phyloP scores from a whole-genome alignment of 352 stramenopile genomes.

The Globisporangium ultimum region DNA sequence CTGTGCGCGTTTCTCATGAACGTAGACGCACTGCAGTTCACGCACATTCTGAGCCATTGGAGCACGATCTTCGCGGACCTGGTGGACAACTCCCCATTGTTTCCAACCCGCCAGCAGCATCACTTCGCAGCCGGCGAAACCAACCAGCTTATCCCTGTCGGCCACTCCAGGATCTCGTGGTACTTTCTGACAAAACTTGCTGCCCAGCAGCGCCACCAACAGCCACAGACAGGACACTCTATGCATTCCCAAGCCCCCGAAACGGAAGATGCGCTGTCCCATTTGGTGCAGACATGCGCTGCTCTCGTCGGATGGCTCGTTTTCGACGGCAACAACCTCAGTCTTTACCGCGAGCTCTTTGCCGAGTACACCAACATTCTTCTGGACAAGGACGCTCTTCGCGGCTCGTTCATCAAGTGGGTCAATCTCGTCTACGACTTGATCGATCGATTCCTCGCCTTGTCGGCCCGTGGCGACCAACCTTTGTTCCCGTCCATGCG shows the following conservation, averaged over 20 bases:
- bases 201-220: not conserved
- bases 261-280: not conserved
- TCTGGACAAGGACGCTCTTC: conserved; percentile 27
- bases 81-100: conserved; percentile 4
- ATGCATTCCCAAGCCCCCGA: too few species aligned
- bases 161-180: conserved; percentile 21
- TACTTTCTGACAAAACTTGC: conserved; percentile 16
- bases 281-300: conserved; percentile 22
- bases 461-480: conserved; percentile 4
- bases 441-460: conserved; percentile 21
- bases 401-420: conserved; percentile 25
- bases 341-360: conserved; percentile 23
- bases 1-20: conserved; percentile 37
- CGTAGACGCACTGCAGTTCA: conserved; percentile 28
- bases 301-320: conserved; percentile 26
- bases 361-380: conserved; percentile 17
- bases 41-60: conserved; percentile 24
- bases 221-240: too few species aligned
- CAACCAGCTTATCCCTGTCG: too few species aligned
- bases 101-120: conserved; percentile 2
- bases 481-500: conserved; percentile 14
- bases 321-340: conserved; percentile 26
- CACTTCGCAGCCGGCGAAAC: conserved; percentile 1
- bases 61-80: conserved; percentile 20
- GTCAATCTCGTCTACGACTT: conserved; percentile 25